Evolutionary conservation across 176 grass and related monocot species (phyloP), one percentile per base, ranked within the genome.

Genomic region (Triticum monococcum): DNA sequence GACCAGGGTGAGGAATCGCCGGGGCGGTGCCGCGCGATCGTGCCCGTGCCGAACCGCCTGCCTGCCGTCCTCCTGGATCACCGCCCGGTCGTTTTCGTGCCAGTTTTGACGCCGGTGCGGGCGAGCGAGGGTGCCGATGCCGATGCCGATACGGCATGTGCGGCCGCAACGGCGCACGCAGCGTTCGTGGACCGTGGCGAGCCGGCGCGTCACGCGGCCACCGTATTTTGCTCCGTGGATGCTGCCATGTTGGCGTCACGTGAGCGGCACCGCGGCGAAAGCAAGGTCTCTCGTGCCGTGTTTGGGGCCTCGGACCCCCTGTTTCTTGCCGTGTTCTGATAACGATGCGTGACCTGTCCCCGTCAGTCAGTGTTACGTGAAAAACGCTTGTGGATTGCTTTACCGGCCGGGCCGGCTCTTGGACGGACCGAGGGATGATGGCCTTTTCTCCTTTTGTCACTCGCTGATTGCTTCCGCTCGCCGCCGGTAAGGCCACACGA

Each of bases 81-180:
- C 69, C 11, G 23, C 2, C 37, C 9, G 35, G 83, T 82, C 72
- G 52, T 54, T 78, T 68, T 72, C 79, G 65, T 72, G 84, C 84
- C 79, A 14, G 84, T 79, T 73, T 57, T 24, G 66, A 18, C 79
- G 72, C 83, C 11, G n/a, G 54, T 10, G 37, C 37, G 37, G 8
- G 37, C 37, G 36, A 37, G 75, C 9, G 13, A 20, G 41, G 81
- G 81, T 26, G 57, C 23, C 36, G 36, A 37, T 37, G 36, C 36
- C 32, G 65, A 64, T n/a, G 67, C 66, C 13, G 89, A 62, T 48
- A 65, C 33, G 80, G 66, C 89, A 79, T 79, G 79, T 78, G 84
- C 72, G 18, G 40, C 78, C 48, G 88, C 37, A 78, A 54, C 64
- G 70, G 60, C 64, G 52, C 62, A 50, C 48, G 64, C 48, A 16